These are phyloP conservation scores for Ceratobasidium sp. DNA, from an alignment of 1,284 basidiomycete genomes.

Conservation along the genomic window DNA sequence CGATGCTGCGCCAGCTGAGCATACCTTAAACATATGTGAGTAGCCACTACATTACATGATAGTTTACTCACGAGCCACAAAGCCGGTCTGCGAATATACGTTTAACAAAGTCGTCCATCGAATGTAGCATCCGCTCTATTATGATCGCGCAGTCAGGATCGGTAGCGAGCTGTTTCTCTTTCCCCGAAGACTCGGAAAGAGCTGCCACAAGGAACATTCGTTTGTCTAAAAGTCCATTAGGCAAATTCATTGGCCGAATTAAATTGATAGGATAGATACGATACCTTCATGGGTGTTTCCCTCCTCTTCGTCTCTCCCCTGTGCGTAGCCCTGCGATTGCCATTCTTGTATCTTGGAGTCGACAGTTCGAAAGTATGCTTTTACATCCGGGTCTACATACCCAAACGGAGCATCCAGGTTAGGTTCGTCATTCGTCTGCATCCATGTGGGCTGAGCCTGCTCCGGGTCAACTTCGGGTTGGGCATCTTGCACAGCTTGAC, in stretches of 20 bases:
- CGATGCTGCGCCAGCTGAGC: slow-evolving; percentile 79
- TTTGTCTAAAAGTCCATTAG: slow-evolving; percentile 67
- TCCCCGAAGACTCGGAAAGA: slow-evolving; percentile 82
- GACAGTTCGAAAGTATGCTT: slow-evolving; percentile 90
- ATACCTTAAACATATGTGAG: slow-evolving; percentile 62
- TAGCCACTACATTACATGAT: neutral
- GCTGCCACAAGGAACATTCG: slow-evolving; percentile 87
- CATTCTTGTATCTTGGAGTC: slow-evolving; percentile 88
- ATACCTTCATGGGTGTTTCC: slow-evolving; percentile 81
- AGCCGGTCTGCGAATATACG: slow-evolving; percentile 89
- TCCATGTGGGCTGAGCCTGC: slow-evolving; percentile 38
- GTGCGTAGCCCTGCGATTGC: slow-evolving; percentile 62
- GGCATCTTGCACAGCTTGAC: slow-evolving; percentile 46
- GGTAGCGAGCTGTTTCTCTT: slow-evolving; percentile 89
- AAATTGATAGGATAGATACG: slow-evolving; percentile 51
- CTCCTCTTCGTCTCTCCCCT: slow-evolving; percentile 63
- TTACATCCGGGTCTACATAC: slow-evolving; percentile 86
- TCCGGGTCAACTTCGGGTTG: slow-evolving; percentile 59
- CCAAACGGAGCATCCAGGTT: slow-evolving; percentile 86
- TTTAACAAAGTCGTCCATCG: slow-evolving; percentile 93
- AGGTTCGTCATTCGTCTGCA: slow-evolving; percentile 39
- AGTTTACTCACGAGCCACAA: slow-evolving; percentile 79
- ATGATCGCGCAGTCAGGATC: slow-evolving; percentile 92
- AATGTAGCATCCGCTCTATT: slow-evolving; percentile 87
- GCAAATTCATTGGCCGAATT: slow-evolving; percentile 24